These are phyloP conservation scores for Termitomyces sp. DNA, from an alignment of 768 basidiomycete genomes.

Conservation along the genomic window DNA sequence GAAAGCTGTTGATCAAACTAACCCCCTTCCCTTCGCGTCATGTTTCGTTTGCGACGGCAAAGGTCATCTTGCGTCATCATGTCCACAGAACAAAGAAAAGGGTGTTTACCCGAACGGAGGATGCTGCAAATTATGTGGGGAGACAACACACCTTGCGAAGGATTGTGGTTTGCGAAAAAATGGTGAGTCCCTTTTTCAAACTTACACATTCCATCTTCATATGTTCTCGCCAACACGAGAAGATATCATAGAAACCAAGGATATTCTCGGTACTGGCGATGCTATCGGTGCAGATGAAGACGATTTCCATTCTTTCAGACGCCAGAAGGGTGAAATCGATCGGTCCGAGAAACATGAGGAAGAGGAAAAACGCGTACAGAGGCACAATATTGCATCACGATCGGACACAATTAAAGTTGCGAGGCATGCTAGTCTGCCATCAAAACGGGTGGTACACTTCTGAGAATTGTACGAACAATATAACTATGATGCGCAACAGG, in stretches of 20 bases:
- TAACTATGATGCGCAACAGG: neutral
- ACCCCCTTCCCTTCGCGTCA: conserved; percentile 81
- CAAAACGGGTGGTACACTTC: conserved; percentile 47
- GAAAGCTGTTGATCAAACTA: conserved; percentile 49
- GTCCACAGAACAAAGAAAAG: conserved; percentile 72
- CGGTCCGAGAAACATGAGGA: conserved; percentile 48
- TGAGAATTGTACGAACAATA: conserved; percentile 15
- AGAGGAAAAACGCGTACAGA: conserved; percentile 32
- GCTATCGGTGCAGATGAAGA: conserved; percentile 88
- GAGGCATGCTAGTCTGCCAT: conserved; percentile 20
- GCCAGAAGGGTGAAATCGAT: conserved; percentile 55
- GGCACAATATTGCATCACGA: conserved; percentile 37
- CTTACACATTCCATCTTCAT: neutral
- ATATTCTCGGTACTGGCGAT: conserved; percentile 37
- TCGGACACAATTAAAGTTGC: conserved; percentile 30
- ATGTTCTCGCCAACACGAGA: conserved; percentile 3
- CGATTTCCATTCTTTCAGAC: conserved; percentile 82
- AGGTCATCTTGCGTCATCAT: conserved; percentile 83
- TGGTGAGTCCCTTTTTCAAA: conserved; percentile 28
- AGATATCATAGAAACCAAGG: conserved; percentile 32
- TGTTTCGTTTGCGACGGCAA: conserved; percentile 86
- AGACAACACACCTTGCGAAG: conserved; percentile 80
- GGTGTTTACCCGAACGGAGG: conserved; percentile 92
- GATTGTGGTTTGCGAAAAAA: conserved; percentile 67
- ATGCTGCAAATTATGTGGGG: conserved; percentile 82